These are phyloP conservation scores for Coniferiporia sulphurascens DNA, from an alignment of 1,284 basidiomycete species.

Conservation along the genomic window DNA sequence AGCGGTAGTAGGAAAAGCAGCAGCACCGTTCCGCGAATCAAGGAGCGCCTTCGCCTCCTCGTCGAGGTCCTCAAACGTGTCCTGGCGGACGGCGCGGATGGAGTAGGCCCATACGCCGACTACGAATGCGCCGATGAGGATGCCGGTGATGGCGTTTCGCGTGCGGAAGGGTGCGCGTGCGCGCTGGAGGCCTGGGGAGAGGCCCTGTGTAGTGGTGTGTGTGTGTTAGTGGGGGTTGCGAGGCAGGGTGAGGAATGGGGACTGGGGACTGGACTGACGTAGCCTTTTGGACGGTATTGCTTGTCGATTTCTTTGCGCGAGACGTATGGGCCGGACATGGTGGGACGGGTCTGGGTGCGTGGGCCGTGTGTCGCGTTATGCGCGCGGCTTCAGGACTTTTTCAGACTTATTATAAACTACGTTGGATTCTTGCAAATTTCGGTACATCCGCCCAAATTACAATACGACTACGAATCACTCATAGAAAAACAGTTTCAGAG, in stretches of 20 bases:
- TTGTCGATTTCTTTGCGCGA: constrained; percentile 21
- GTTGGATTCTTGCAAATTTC: no score
- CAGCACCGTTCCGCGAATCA: constrained; percentile 32
- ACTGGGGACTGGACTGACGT: constrained; percentile 20
- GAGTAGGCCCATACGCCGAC: constrained; percentile 90
- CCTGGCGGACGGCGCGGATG: constrained; percentile 90
- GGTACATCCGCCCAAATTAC: no score
- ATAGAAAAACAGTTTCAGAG: no score
- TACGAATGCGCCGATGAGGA: constrained; percentile 69
- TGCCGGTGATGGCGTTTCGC: constrained; percentile 77
- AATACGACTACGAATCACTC: no score
- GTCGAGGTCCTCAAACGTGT: constrained; percentile 83
- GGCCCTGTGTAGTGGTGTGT: constrained; percentile 46
- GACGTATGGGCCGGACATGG: constrained; percentile 19
- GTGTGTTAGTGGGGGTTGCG: neutral
- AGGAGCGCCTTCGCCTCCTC: constrained; percentile 62
- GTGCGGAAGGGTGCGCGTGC: constrained; percentile 81
- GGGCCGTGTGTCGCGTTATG: no score
- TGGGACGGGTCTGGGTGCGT: neutral
- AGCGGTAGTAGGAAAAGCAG: no score
- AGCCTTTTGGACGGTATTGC: constrained; percentile 25
- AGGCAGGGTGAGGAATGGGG: neutral
- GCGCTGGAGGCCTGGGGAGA: constrained; percentile 83
- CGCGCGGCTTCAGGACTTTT: neutral
- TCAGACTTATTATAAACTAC: no score